Conservation (phyloP, 805 yeast species). For the Lachancea thermotolerans region DNA sequence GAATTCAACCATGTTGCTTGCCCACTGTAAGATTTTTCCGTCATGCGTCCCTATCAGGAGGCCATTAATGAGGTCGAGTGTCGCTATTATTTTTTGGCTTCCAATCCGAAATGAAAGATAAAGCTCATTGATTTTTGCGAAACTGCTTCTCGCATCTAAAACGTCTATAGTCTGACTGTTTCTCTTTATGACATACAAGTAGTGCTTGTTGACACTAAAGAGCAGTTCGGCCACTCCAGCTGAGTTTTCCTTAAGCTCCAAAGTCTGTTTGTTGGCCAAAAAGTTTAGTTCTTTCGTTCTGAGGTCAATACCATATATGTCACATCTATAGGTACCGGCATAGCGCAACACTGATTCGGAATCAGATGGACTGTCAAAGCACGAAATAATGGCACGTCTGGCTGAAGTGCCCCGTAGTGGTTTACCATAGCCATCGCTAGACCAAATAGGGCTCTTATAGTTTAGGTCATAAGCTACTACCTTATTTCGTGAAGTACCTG, state of each 20-base stretch:
- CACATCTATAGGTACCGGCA: conserved; percentile 29
- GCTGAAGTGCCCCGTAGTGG: conserved; percentile 9
- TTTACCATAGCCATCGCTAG: conserved; percentile 7
- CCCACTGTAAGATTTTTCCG: conserved; percentile 23
- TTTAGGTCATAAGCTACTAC: conserved; percentile 29
- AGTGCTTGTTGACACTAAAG: conserved; percentile 33
- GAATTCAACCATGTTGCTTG: conserved; percentile 20
- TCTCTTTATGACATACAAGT: conserved; percentile 31
- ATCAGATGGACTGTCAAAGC: conserved; percentile 16
- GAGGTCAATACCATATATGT: conserved; percentile 22
- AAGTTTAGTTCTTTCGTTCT: conserved; percentile 8
- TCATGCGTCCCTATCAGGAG: conserved; percentile 20
- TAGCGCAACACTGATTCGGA: conserved; percentile 2
- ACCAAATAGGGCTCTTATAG: conserved; percentile 22
- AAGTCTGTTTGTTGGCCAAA: neutral
- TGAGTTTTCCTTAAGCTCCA: conserved; percentile 7
- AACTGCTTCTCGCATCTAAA: conserved; percentile 29
- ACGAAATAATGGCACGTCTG: conserved; percentile 24
- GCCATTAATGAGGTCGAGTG: conserved; percentile 16
- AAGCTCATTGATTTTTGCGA: conserved; percentile 12
- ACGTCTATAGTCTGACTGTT: conserved; percentile 27
- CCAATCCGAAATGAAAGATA: conserved; percentile 18
- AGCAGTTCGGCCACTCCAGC: conserved; percentile 33
- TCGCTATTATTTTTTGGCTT: conserved; percentile 23
- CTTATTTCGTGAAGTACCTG: conserved; percentile 28